Percentiles rank a stretch among this genome's conserved stretches.
These are phyloP conservation scores for Abrus pulchellus DNA, from an alignment of 306 rosid species.

Conservation along the genomic window DNA sequence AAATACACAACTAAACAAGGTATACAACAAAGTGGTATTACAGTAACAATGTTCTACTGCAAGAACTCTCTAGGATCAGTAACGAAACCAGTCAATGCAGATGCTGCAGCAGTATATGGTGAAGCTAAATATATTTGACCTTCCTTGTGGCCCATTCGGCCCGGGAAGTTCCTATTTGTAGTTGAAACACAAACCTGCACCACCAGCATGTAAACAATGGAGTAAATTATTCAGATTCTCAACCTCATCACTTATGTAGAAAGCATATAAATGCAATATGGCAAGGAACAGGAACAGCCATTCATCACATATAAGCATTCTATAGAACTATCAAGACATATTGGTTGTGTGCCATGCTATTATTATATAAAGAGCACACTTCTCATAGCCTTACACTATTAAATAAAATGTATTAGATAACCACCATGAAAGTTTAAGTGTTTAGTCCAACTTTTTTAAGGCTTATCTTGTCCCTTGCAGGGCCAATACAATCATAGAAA, in stretches of 20 bases:
- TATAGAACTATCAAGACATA: too few species aligned
- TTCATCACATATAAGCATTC: neutral
- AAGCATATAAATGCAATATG: constrained; percentile 31
- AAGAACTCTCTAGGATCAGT: constrained; percentile 97
- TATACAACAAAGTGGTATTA: constrained; percentile 3
- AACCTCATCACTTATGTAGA: neutral
- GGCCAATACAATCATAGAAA: neutral
- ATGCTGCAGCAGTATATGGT: constrained; percentile 96
- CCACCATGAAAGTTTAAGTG: neutral
- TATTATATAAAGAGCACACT: neutral
- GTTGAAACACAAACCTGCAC: constrained; percentile 83
- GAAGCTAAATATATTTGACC: constrained; percentile 95
- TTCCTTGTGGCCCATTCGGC: constrained; percentile 97
- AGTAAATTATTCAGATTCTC: constrained; percentile 30
- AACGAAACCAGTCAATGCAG: constrained; percentile 94
- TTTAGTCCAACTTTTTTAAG: neutral
- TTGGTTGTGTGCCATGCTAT: neutral
- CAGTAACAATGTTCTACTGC: constrained; percentile 54
- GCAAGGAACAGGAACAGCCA: neutral
- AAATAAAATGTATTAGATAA: constrained; percentile 1
- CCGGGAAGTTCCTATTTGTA: constrained; percentile 93
- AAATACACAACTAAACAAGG: constrained; percentile 37
- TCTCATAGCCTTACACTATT: neutral
- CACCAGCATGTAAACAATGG: neutral
- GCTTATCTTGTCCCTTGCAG: neutral